Percentiles rank a stretch among this genome's conserved stretches.
Conservation (phyloP, 2,329 filamentous ascomycete genomes). For the Epichloe coenophiala region DNA sequence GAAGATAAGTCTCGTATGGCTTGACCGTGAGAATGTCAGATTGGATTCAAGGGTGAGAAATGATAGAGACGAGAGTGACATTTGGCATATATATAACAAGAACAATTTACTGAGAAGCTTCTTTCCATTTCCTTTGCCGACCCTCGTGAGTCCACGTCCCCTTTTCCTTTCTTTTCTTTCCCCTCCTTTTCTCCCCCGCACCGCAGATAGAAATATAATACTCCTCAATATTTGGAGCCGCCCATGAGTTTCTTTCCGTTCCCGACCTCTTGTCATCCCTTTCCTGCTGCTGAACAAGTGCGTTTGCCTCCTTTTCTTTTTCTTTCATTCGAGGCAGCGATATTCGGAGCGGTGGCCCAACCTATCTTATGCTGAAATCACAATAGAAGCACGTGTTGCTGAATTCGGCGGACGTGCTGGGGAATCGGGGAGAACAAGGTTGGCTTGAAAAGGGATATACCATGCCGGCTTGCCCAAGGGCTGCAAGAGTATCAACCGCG, state of each 20-base stretch:
- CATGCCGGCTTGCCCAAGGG: neutral
- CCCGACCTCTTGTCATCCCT: neutral
- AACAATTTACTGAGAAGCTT: neutral
- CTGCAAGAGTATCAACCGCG: neutral
- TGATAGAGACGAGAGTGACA: neutral
- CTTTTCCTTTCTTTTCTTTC: neutral
- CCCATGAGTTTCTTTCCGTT: neutral
- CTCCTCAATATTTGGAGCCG: neutral
- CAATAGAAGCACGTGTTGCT: too few species aligned
- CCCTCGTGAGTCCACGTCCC: neutral
- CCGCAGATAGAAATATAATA: neutral
- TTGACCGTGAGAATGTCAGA: too few species aligned
- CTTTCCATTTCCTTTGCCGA: neutral
- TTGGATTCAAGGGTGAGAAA: neutral
- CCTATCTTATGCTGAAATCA: too few species aligned
- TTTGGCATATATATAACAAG: slow-evolving; percentile 2
- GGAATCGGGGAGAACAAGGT: neutral
- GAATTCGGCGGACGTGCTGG: too few species aligned
- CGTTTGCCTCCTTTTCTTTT: too few species aligned
- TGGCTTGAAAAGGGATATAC: neutral
- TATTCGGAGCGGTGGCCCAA: too few species aligned
- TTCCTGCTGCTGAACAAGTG: too few species aligned
- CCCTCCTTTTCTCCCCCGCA: neutral
- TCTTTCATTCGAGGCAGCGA: too few species aligned
- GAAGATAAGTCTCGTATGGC: too few species aligned